Conservation (phyloP, 345 rosid species). For the Aegle marmelos region DNA sequence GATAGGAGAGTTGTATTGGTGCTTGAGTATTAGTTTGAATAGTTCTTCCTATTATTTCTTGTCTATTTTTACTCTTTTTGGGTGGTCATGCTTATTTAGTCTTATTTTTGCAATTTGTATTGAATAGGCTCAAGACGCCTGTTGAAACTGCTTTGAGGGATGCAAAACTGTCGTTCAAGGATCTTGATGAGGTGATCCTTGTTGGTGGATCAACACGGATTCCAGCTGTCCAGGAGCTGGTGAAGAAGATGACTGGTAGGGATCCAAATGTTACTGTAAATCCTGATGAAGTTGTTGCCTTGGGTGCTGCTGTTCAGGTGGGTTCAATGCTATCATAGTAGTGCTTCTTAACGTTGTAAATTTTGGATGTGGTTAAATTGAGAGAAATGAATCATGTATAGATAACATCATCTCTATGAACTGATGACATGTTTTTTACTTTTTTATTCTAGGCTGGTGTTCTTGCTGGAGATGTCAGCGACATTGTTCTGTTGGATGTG, state of each 20-base stretch:
- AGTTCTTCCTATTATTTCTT: neutral
- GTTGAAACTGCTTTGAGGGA: conserved; percentile 85
- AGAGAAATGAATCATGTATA: neutral
- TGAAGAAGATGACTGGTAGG: conserved; percentile 84
- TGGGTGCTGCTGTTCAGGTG: conserved; percentile 99
- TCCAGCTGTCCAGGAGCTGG: conserved; percentile 94
- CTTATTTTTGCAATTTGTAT: neutral
- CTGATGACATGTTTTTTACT: neutral
- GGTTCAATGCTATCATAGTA: neutral
- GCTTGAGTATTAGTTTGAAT: neutral
- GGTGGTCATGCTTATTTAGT: too few relatives aligned
- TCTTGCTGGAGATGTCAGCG: conserved; percentile 91
- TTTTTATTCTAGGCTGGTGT: conserved; percentile 73
- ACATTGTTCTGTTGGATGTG: conserved; percentile 89
- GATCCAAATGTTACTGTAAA: conserved; percentile 96
- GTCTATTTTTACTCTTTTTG: neutral
- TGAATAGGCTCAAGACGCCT: conserved; percentile 70
- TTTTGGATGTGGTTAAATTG: neutral
- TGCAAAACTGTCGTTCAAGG: conserved; percentile 83
- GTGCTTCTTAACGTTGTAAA: neutral
- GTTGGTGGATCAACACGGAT: conserved; percentile 99
- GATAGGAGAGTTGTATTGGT: neutral
- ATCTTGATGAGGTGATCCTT: conserved; percentile 91
- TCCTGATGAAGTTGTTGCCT: conserved; percentile 98
- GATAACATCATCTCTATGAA: too few relatives aligned